These are phyloP conservation scores for Colletotrichum navitas DNA, from an alignment of 2,329 filamentous ascomycete species.

Conservation along the genomic window DNA sequence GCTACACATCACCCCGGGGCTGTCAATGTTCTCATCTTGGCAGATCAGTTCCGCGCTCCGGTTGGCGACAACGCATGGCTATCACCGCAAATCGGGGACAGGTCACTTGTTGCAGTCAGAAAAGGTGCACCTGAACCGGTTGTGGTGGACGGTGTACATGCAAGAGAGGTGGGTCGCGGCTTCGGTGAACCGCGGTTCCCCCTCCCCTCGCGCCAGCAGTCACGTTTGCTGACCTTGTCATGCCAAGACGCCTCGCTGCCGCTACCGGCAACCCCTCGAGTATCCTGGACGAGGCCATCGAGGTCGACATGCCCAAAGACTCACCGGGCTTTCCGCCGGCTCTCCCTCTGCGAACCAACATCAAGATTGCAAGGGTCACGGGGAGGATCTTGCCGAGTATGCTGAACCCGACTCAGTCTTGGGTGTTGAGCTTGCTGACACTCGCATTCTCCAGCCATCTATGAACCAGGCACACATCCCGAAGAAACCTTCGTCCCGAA, in stretches of 20 bases:
- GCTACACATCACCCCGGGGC: rapidly evolving
- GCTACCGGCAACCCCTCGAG: slow-evolving; percentile 34
- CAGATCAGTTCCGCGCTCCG: slow-evolving; percentile 38
- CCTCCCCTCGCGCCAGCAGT: background rate
- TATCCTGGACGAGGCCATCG: slow-evolving; percentile 32
- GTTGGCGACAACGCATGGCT: slow-evolving; percentile 37
- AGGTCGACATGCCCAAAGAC: slow-evolving; percentile 31
- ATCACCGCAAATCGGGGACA: slow-evolving; percentile 38
- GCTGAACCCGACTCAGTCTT: background rate
- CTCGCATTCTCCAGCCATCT: slow-evolving; percentile 47
- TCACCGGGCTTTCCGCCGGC: slow-evolving; percentile 24
- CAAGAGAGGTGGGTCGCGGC: slow-evolving; percentile 34
- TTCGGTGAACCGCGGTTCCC: no score
- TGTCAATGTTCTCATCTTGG: background rate
- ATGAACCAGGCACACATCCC: slow-evolving; percentile 48
- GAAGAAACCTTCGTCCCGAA: slow-evolving; percentile 49
- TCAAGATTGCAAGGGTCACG: slow-evolving; percentile 34
- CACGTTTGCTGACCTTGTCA: background rate
- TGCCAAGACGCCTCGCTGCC: slow-evolving; percentile 36
- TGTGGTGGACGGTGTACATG: slow-evolving; percentile 43
- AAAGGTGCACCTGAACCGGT: slow-evolving; percentile 35
- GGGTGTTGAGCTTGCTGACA: slow-evolving; percentile 39
- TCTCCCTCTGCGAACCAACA: slow-evolving; percentile 19
- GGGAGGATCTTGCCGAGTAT: slow-evolving; percentile 30
- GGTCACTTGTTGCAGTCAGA: slow-evolving; percentile 29